These are phyloP conservation scores for Tilletiopsis washingtonensis DNA, from an alignment of 1,284 basidiomycete genomes.

Conservation along the genomic window DNA sequence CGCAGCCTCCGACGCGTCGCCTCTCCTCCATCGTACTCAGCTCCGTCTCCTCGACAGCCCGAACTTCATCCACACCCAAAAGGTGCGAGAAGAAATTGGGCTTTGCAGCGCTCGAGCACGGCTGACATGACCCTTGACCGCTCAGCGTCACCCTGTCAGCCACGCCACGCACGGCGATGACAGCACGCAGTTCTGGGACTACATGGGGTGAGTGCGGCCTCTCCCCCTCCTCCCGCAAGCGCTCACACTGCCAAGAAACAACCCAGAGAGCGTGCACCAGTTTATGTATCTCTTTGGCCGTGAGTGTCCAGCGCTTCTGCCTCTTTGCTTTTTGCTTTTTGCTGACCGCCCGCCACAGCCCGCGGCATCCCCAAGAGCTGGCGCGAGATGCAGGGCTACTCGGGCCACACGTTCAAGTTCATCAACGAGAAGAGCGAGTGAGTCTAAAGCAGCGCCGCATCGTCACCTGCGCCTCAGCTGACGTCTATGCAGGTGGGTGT, in stretches of 20 bases:
- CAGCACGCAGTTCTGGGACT: slow-evolving; percentile 62
- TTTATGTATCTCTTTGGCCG: slow-evolving; percentile 6
- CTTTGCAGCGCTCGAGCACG: too few relatives aligned
- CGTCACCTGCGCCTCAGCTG: too few relatives aligned
- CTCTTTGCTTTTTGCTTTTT: slow-evolving; percentile 56
- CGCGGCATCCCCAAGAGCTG: slow-evolving; percentile 81
- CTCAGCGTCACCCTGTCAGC: too few relatives aligned
- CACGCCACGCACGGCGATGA: slow-evolving; percentile 81
- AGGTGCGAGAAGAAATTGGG: too few relatives aligned
- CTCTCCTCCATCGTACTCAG: too few relatives aligned
- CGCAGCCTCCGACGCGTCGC: too few relatives aligned
- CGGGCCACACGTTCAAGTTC: slow-evolving; percentile 82
- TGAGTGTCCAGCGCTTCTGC: neutral
- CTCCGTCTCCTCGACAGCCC: slow-evolving; percentile 3
- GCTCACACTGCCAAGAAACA: neutral
- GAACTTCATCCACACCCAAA: slow-evolving; percentile 7
- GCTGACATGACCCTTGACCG: too few relatives aligned
- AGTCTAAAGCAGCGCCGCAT: too few relatives aligned
- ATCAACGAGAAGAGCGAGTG: slow-evolving; percentile 69
- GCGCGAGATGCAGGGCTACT: slow-evolving; percentile 63
- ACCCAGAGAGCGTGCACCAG: slow-evolving; percentile 17
- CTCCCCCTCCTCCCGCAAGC: slow-evolving; percentile 80
- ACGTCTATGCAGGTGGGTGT: slow-evolving; percentile 68
- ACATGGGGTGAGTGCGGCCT: slow-evolving; percentile 63
- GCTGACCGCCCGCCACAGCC: slow-evolving; percentile 56